Evolutionary conservation across 306 rosid genomes (phyloP).

Genomic region (Dalbergia oliveri): DNA sequence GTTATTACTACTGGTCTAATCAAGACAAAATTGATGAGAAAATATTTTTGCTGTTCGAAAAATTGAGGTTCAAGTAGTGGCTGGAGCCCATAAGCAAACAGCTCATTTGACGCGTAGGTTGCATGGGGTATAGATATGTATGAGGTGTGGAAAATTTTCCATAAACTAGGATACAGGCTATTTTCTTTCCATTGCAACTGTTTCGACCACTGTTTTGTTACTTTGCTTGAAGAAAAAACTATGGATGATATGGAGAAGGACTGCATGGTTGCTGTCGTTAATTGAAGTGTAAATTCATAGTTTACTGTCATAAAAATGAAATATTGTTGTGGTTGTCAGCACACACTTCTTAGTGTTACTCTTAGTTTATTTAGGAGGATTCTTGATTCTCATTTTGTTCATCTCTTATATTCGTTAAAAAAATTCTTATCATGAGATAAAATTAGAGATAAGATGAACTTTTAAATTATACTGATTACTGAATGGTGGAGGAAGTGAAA

Average conservation of each 20-base stretch:
- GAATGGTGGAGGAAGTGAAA: not conserved
- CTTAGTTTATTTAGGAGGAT: conserved; percentile 27
- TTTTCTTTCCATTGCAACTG: not conserved
- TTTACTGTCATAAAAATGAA: conserved; percentile 8
- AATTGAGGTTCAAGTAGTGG: too few relatives aligned
- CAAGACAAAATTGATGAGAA: too few relatives aligned
- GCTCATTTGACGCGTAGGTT: too few relatives aligned
- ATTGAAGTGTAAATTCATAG: conserved; percentile 18
- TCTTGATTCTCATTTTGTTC: not conserved
- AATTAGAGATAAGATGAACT: conserved; percentile 6
- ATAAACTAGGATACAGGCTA: conserved; percentile 13
- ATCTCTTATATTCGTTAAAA: conserved; percentile 20
- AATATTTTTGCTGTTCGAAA: too few relatives aligned
- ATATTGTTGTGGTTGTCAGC: conserved; percentile 29
- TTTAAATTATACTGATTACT: not conserved
- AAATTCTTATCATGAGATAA: conserved; percentile 14
- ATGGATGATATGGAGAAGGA: conserved; percentile 13
- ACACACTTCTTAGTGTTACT: conserved; percentile 9
- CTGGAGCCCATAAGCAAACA: too few relatives aligned
- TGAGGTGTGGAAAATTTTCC: not conserved
- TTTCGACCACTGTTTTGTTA: conserved; percentile 2
- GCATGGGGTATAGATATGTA: too few relatives aligned
- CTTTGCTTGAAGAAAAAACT: conserved; percentile 5
- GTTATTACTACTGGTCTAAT: too few relatives aligned
- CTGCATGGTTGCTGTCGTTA: not conserved